These are phyloP conservation scores for Bodo saltans DNA, from an alignment of 78 protist genomes.

Conservation along the genomic window DNA sequence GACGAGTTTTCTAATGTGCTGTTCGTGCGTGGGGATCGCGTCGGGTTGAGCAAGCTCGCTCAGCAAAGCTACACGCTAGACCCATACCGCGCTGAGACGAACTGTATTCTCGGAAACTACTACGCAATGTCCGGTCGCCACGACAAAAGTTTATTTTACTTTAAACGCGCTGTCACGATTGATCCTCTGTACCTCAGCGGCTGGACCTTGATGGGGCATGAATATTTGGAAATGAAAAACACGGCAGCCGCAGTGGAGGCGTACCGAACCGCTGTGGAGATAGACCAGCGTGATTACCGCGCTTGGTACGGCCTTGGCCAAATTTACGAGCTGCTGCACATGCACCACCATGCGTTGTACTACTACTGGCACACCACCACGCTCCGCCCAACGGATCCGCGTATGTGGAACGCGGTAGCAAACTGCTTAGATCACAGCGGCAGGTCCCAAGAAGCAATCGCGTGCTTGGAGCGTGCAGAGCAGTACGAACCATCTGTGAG, in stretches of 20 bases:
- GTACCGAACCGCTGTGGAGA: constrained; percentile 77
- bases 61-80: constrained; percentile 50
- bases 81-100: constrained; percentile 85
- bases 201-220: constrained; percentile 96
- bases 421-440: constrained; percentile 54
- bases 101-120: constrained; percentile 88
- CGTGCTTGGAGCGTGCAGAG: constrained; percentile 72
- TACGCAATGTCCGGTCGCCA: constrained; percentile 72
- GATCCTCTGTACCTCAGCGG: constrained; percentile 63
- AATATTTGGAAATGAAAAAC: constrained; percentile 82
- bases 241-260: constrained; percentile 81
- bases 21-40: constrained; percentile 66
- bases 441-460: constrained; percentile 55
- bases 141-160: constrained; percentile 85
- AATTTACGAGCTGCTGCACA: constrained; percentile 81
- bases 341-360: constrained; percentile 74
- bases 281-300: constrained; percentile 83
- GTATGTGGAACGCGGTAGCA: constrained; percentile 83
- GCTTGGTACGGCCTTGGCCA: constrained; percentile 96
- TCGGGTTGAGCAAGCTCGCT: constrained; percentile 55
- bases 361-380: constrained; percentile 79
- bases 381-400: constrained; percentile 65
- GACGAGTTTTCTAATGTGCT: constrained; percentile 87
- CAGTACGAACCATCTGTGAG: too few relatives aligned
- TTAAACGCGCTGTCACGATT: constrained; percentile 78